A percentile compares a stretch with the other conserved stretches of the same genome.
These are phyloP conservation scores for Nicotiana otophora DNA, from an alignment of 257 asterid species.

Conservation along the genomic window DNA sequence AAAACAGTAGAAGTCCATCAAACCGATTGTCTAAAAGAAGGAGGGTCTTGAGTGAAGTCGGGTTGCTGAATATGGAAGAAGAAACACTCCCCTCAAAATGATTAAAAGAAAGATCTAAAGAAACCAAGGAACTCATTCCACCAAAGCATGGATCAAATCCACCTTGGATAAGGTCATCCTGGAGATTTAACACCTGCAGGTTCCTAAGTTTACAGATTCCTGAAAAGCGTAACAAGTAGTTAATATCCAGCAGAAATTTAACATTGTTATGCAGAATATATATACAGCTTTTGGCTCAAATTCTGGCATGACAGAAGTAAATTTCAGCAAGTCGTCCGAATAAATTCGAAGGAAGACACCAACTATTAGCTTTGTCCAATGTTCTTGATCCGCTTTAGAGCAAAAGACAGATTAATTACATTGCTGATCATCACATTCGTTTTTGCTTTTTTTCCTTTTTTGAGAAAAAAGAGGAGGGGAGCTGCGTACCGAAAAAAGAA, in stretches of 20 bases:
- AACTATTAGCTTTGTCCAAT: neutral
- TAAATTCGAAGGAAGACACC: neutral
- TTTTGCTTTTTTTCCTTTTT: neutral
- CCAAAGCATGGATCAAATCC: constrained; percentile 17
- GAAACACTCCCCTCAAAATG: constrained; percentile 4
- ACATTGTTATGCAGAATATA: neutral
- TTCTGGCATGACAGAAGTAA: neutral
- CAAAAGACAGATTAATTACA: neutral
- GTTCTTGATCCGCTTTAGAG: neutral
- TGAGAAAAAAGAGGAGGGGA: no score
- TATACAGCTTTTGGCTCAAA: neutral
- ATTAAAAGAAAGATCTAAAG: constrained; percentile 19
- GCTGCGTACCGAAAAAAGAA: neutral
- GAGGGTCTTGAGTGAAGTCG: constrained; percentile 12
- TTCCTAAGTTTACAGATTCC: constrained; percentile 18
- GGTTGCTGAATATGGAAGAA: constrained; percentile 10
- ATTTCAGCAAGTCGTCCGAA: neutral
- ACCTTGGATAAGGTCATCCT: constrained; percentile 17
- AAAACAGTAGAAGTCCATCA: constrained; percentile 11
- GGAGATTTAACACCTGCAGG: constrained; percentile 15
- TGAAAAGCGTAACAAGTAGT: neutral
- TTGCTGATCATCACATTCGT: neutral
- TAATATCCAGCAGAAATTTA: neutral
- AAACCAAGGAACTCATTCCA: constrained; percentile 6
- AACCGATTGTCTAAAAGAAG: constrained; percentile 13